Base-by-base conservation (phyloP, 495 filamentous ascomycete species). In the Geoglossum glabrum region DNA sequence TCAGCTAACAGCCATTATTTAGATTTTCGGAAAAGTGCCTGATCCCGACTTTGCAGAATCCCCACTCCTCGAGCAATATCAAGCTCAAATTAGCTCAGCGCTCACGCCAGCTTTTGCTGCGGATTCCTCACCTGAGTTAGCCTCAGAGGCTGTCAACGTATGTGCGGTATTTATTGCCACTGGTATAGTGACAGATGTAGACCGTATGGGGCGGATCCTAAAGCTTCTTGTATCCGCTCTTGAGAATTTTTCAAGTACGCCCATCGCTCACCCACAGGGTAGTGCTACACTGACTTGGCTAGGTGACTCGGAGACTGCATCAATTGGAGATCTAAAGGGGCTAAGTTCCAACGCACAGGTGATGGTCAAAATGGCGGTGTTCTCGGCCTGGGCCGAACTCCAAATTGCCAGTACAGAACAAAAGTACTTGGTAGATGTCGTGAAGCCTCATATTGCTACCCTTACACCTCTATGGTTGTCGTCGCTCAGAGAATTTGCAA, bases 361-460 rank as follows among this genome's bases (percentile, higher is more conserved):
- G 28, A 99, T 99, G 92, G 88, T 99, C 43, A 93, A 90, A 66
- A 88, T 95, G 80, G 82, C 93, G 0, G 84, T 97, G 1, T 88
- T 93, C 66, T 90, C 90, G n/a, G 92, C 89, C 8, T 99, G 92
- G 92, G 93, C 92, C n/a, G 86, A 95, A 60, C 77, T 99, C 33
- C 93, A 99, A 68, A 89, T 99, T 46, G 90, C 93, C 1, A 96
- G 92, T 70, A 83, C 81, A 26, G 90, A 97, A 63, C 89, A 97
- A 58, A 81, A 80, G 31, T 97, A 97, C 64, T 74, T 99, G 28
- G 81, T 83, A 5, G 79, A 89, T 60, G 89, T 97, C 1, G 75
- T 99, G 40, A 86, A 89, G 64, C 92, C 93, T 17, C 86, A 97
- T 64, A 83, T 97, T 58, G 81, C 82, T 8, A 87, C 81, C 50